Base-by-base conservation (phyloP, 768 basidiomycete genomes). In the Kwoniella bestiolae region DNA sequence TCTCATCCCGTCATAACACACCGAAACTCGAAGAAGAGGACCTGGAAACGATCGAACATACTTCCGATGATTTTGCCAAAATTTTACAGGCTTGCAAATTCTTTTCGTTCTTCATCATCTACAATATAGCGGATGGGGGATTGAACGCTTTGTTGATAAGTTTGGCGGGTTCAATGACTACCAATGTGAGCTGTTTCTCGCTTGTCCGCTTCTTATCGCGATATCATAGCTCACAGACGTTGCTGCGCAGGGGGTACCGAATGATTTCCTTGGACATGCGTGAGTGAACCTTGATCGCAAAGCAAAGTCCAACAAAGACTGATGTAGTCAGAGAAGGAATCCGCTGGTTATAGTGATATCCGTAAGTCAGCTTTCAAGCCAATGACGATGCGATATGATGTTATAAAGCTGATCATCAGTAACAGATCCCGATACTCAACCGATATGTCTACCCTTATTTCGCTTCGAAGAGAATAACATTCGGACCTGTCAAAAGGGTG, bases 151-250 rank as follows among this genome's bases (percentile, higher is more conserved):
- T 69, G 11, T 63, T 71, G 44, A 79, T 70, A 35, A 68, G 68
- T 28, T 65, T 74, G 70, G 62, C 71, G 5, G 73, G 75, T 8
- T 67, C 73, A 4, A 78, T 80, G 79, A 66, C 63, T 16, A 71
- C 70, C 7, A 60, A 67, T 41, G 70, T 67, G 32, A 59, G 66
- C 28, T 3, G 26, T 34, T 12, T 18, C 16, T 21, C 6, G 46
- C 46, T 51, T 34, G 23, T 38, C 21, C 46, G 29, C 16, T 29
- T 21, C 31, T 14, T 23, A 21, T 21, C 29, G 21, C 35, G 26
- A 26, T 29, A 21, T 32, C 28, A 46, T n/a, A 45, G 52, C 52
- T 44, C 18, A 46, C 18, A 16, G 26, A 9, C n/a, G n/a, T 57
- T 18, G 32, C 61, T 9, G 32, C 4, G 28, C 38, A 70, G 68